A percentile compares a stretch with the other conserved stretches of the same genome.
These are phyloP conservation scores for Dictyostelium discoideum DNA, from an alignment of 78 protist species.

Conservation along the genomic window dicty_2.7 NC_007089.4:3725001-3725500, in stretches of 20 bases:
- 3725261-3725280: conserved; percentile 20
- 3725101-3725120: conserved; percentile 32
- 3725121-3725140: conserved; percentile 35
- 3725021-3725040: not conserved
- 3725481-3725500: conserved; percentile 3
- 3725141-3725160: conserved; percentile 41
- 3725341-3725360: conserved; percentile 14
- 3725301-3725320: conserved; percentile 46
- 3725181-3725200: conserved; percentile 25
- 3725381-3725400: not conserved
- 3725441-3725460: not conserved
- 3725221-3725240: not conserved
- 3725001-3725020: not conserved
- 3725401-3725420: not conserved
- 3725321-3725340: conserved; percentile 64
- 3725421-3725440: not conserved
- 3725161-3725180: conserved; percentile 79
- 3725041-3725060: conserved; percentile 1
- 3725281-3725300: conserved; percentile 13
- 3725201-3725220: conserved; percentile 27
- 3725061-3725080: not conserved
- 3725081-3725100: not conserved
- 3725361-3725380: conserved; percentile 44
- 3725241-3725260: not conserved
- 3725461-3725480: not conserved